phyloP scores from a whole-genome alignment of 495 filamentous ascomycete species.

The Penicillium macrosclerotiorum region DNA sequence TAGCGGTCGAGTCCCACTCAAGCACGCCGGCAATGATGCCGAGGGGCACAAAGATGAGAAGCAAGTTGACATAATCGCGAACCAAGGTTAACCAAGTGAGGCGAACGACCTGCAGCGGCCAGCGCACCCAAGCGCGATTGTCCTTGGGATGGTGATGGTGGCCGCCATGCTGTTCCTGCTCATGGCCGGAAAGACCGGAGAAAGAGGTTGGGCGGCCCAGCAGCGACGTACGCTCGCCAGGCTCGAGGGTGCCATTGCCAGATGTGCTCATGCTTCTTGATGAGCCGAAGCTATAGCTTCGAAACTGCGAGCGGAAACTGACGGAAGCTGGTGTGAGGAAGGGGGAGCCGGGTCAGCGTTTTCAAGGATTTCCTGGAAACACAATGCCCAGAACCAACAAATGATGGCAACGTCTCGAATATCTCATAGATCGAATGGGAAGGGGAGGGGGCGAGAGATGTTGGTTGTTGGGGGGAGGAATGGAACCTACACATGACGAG shows the following conservation, averaged over 20 bases:
- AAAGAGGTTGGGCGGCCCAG: constrained; percentile 24
- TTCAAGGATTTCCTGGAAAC: too few species aligned
- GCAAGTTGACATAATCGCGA: constrained; percentile 77
- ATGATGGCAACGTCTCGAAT: too few species aligned
- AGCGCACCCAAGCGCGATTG: constrained; percentile 48
- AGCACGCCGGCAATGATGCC: constrained; percentile 76
- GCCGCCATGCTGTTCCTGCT: constrained; percentile 8
- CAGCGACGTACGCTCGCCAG: constrained; percentile 33
- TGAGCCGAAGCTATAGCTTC: constrained; percentile 34
- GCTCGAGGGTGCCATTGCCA: constrained; percentile 28
- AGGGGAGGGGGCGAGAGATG: not conserved
- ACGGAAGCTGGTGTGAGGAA: constrained; percentile 21
- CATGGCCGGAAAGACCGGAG: constrained; percentile 15
- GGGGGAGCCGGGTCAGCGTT: not conserved
- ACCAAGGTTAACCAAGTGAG: constrained; percentile 54
- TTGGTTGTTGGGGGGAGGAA: not conserved
- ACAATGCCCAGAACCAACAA: too few species aligned
- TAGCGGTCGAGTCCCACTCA: constrained; percentile 69
- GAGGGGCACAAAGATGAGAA: constrained; percentile 86
- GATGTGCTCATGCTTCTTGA: constrained; percentile 30
- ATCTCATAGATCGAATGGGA: not conserved
- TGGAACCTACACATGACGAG: constrained; percentile 22
- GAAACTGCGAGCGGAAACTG: constrained; percentile 31
- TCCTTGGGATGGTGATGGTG: constrained; percentile 35
- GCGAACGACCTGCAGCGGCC: constrained; percentile 50